These are phyloP conservation scores for Aspergillaceae sp. DNA, from an alignment of 2,329 filamentous ascomycete genomes.

Conservation along the genomic window DNA sequence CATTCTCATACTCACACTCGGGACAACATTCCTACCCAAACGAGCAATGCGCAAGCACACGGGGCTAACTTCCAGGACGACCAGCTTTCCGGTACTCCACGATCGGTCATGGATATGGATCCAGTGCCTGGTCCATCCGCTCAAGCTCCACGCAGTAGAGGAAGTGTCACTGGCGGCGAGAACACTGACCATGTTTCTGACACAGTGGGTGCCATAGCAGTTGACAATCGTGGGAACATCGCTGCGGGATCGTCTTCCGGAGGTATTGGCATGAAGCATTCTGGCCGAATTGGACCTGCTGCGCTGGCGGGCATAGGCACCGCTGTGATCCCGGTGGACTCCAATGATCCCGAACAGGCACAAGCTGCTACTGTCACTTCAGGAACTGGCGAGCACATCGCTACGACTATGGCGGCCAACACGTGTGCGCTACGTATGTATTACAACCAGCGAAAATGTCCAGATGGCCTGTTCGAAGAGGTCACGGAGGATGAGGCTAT, in stretches of 20 bases:
- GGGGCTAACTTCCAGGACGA: too few species aligned
- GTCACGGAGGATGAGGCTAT: constrained; percentile 73
- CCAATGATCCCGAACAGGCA: constrained; percentile 58
- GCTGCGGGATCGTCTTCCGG: constrained; percentile 93
- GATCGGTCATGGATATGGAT: neutral
- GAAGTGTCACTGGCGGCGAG: too few species aligned
- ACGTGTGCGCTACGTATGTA: constrained; percentile 81
- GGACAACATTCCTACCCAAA: neutral
- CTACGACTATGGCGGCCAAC: constrained; percentile 82
- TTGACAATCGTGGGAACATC: constrained; percentile 77
- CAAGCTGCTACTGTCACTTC: constrained; percentile 80
- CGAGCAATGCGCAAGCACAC: neutral
- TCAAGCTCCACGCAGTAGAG: neutral
- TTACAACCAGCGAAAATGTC: constrained; percentile 53
- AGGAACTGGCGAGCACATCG: constrained; percentile 96
- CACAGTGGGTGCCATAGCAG: constrained; percentile 90
- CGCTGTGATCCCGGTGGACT: constrained; percentile 70
- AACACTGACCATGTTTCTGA: constrained; percentile 65
- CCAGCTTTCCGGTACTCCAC: too few species aligned
- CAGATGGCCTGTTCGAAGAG: constrained; percentile 52
- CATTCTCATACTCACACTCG: neutral
- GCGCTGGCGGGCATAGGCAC: constrained; percentile 88
- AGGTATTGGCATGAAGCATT: constrained; percentile 97
- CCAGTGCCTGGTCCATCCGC: neutral
- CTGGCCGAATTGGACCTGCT: constrained; percentile 81